A percentile compares a stretch with the other conserved stretches of the same genome.
These are phyloP conservation scores for Neofusicoccum sp. DNA, from an alignment of 2,329 filamentous ascomycete genomes.

Conservation along the genomic window DNA sequence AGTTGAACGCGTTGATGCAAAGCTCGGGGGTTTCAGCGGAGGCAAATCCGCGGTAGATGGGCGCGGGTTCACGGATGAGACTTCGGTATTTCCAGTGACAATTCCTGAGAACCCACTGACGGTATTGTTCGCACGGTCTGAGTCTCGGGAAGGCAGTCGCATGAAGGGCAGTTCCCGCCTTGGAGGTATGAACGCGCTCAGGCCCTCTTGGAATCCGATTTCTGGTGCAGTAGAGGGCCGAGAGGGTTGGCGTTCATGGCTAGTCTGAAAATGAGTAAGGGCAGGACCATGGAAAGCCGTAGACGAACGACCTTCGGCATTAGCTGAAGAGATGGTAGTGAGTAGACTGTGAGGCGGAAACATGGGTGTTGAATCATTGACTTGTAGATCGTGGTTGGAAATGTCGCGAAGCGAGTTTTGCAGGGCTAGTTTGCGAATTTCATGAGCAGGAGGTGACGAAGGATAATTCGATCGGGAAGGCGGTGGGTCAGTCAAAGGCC, in stretches of 20 bases:
- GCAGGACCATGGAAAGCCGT: too few species aligned
- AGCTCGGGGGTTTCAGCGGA: not conserved
- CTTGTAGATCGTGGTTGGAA: conserved; percentile 13
- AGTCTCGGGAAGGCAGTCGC: not conserved
- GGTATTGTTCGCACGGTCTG: too few species aligned
- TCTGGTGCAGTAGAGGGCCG: conserved; percentile 21
- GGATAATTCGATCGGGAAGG: not conserved
- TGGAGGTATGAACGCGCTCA: conserved; percentile 31
- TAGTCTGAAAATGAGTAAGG: not conserved
- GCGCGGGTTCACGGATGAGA: not conserved
- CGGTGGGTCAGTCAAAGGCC: not conserved
- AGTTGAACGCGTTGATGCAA: not conserved
- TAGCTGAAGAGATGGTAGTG: too few species aligned
- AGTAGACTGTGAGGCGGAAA: too few species aligned
- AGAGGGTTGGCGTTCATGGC: not conserved
- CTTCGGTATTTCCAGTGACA: not conserved
- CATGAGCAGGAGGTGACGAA: not conserved
- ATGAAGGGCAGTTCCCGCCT: conserved; percentile 42
- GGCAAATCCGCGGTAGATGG: conserved; percentile 3
- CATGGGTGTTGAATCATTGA: not conserved
- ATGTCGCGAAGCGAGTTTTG: conserved; percentile 24
- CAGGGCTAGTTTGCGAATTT: not conserved
- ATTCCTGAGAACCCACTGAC: not conserved
- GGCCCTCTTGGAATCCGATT: conserved; percentile 20
- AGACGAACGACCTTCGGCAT: too few species aligned